A percentile compares a stretch with the other conserved stretches of the same genome.
phyloP scores from a whole-genome alignment of 768 basidiomycete species.

The Lentinula detonsa region DNA sequence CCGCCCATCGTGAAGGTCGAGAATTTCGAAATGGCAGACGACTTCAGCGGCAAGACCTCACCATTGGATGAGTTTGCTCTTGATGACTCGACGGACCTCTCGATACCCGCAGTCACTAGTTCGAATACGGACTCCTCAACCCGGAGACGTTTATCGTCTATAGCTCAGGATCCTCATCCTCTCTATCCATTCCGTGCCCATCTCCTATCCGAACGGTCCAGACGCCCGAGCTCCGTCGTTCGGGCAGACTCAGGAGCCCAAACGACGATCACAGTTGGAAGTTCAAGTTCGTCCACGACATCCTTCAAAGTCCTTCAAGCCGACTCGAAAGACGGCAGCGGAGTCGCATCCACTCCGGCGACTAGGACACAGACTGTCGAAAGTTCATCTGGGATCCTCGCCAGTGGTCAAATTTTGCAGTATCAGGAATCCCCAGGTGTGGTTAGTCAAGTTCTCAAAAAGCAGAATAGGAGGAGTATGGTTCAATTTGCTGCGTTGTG shows the following conservation, averaged over 20 bases:
- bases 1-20: background rate
- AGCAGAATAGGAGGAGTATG: slow-evolving; percentile 3
- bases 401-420: background rate
- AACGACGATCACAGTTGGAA: background rate
- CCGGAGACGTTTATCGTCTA: background rate
- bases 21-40: background rate
- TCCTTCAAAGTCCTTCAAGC: background rate
- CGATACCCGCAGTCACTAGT: background rate
- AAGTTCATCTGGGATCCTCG: background rate
- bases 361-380: background rate
- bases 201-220: background rate
- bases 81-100: background rate
- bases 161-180: background rate
- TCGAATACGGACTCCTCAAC: background rate
- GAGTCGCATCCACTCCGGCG: background rate
- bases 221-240: background rate
- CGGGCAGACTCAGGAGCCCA: background rate
- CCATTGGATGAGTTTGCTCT: background rate
- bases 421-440: background rate
- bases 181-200: background rate
- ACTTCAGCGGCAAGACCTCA: background rate
- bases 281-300: background rate
- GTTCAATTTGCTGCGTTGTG: slow-evolving; percentile 54
- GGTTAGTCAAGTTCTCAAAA: background rate
- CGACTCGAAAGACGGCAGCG: too few relatives aligned